Conservation (phyloP, 2,329 filamentous ascomycete genomes). For the Aspergillus ibericus region DNA sequence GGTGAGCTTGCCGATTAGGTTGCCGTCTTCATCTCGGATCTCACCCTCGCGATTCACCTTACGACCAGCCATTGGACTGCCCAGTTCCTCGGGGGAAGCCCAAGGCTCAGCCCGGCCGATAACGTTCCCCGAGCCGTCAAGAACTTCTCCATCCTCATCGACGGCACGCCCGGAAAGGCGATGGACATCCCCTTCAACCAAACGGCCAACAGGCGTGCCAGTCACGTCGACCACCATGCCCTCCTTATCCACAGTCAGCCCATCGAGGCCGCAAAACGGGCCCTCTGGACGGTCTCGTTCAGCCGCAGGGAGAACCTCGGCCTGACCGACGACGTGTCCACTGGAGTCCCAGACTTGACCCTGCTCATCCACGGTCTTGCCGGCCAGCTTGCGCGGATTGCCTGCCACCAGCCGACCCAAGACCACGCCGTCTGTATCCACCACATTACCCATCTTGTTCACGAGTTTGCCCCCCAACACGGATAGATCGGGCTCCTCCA, state of each 20-base stretch:
- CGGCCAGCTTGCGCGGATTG: constrained; percentile 54
- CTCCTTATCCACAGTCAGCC: constrained; percentile 50
- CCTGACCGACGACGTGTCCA: constrained; percentile 60
- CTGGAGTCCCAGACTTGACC: constrained; percentile 65
- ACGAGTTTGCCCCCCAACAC: constrained; percentile 60
- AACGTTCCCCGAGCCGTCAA: constrained; percentile 66
- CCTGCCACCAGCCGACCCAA: constrained; percentile 60
- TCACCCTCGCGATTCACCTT: constrained; percentile 55
- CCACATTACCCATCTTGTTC: constrained; percentile 64
- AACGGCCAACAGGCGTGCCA: constrained; percentile 47
- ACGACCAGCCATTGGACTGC: constrained; percentile 59
- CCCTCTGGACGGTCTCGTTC: constrained; percentile 53
- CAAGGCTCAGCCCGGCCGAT: constrained; percentile 69
- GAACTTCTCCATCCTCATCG: constrained; percentile 67
- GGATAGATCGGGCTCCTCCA: constrained; percentile 54
- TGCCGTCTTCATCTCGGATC: constrained; percentile 47
- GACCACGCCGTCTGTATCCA: constrained; percentile 58
- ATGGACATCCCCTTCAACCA: constrained; percentile 65
- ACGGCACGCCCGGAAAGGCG: constrained; percentile 65
- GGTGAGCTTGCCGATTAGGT: constrained; percentile 47
- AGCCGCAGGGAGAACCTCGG: constrained; percentile 56
- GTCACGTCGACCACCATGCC: constrained; percentile 24
- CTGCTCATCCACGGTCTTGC: constrained; percentile 62
- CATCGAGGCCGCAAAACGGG: constrained; percentile 62
- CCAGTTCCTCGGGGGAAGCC: constrained; percentile 56